Conservation (phyloP, 106 monocot species). For the Posidonia australis region DNA sequence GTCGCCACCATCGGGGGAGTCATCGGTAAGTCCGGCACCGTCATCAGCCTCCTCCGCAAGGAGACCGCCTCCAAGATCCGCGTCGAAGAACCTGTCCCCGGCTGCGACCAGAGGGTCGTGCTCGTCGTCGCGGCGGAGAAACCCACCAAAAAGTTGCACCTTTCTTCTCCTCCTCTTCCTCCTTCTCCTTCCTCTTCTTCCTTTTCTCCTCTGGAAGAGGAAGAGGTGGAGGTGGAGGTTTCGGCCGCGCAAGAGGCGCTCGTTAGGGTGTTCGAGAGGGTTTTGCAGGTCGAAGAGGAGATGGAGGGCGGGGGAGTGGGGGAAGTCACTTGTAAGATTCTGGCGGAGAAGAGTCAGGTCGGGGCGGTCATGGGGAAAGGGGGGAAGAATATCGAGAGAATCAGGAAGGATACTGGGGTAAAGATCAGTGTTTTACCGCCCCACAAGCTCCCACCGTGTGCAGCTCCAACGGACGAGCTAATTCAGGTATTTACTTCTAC, state of each 20-base stretch:
- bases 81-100: slow-evolving; percentile 3
- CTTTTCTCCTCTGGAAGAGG: not conserved
- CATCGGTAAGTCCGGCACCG: slow-evolving; percentile 8
- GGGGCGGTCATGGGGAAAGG: slow-evolving; percentile 9
- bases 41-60: slow-evolving; percentile 2
- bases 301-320: not conserved
- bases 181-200: no score
- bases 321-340: not conserved
- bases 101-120: slow-evolving; percentile 12
- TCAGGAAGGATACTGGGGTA: not conserved
- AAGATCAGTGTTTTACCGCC: slow-evolving; percentile 7
- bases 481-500: no score
- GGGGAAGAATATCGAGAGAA: slow-evolving; percentile 4
- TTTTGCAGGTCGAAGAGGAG: slow-evolving; percentile 1
- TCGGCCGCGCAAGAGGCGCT: slow-evolving; percentile 12
- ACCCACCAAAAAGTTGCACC: not conserved
- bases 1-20: not conserved
- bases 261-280: slow-evolving; percentile 10
- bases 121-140: slow-evolving; percentile 4
- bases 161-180: no score
- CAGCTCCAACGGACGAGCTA: slow-evolving; percentile 6
- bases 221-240: slow-evolving; percentile 1
- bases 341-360: not conserved
- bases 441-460: slow-evolving; percentile 5
- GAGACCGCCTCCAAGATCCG: slow-evolving; percentile 10